Evolutionary conservation across 805 yeast species (phyloP).

Genomic region (Candida succiphila): DNA sequence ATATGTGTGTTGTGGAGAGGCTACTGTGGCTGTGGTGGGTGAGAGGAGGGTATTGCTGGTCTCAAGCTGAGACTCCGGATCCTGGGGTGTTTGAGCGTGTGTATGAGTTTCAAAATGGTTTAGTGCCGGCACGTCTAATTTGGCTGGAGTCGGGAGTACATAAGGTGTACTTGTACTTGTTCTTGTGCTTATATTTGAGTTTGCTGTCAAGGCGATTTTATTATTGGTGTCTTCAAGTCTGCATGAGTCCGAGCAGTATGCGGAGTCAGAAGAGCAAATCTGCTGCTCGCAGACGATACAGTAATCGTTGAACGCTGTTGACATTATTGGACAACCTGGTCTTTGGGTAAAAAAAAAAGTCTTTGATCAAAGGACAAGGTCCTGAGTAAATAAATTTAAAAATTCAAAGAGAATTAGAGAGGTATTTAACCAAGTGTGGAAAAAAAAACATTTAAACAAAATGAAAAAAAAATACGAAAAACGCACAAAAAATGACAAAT

Average conservation of each 20-base stretch:
- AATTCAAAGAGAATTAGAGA: no score
- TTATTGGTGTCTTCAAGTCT: slow-evolving; percentile 14
- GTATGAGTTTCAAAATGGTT: no score
- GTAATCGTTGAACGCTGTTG: slow-evolving; percentile 28
- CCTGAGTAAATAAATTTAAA: background rate
- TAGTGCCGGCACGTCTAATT: slow-evolving; percentile 4
- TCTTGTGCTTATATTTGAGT: slow-evolving; percentile 8
- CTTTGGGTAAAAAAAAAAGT: background rate
- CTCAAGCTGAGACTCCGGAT: no score
- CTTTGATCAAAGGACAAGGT: background rate
- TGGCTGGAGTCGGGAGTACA: slow-evolving; percentile 22
- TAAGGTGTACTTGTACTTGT: background rate
- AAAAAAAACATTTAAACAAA: no score
- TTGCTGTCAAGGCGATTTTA: slow-evolving; percentile 15
- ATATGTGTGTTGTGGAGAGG: no score
- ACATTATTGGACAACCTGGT: background rate
- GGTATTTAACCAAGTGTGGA: no score
- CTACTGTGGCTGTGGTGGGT: no score
- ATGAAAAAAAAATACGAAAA: no score
- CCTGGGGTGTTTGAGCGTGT: no score
- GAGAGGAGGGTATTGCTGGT: no score
- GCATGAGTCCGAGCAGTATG: slow-evolving; percentile 24
- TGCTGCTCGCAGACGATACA: slow-evolving; percentile 26
- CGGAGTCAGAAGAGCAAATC: slow-evolving; percentile 19
- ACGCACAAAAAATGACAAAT: no score